Percentiles rank a stretch among this genome's conserved stretches.
These are phyloP conservation scores for Loxodes magnus DNA, from an alignment of 73 alveolate genomes.

Conservation along the genomic window DNA sequence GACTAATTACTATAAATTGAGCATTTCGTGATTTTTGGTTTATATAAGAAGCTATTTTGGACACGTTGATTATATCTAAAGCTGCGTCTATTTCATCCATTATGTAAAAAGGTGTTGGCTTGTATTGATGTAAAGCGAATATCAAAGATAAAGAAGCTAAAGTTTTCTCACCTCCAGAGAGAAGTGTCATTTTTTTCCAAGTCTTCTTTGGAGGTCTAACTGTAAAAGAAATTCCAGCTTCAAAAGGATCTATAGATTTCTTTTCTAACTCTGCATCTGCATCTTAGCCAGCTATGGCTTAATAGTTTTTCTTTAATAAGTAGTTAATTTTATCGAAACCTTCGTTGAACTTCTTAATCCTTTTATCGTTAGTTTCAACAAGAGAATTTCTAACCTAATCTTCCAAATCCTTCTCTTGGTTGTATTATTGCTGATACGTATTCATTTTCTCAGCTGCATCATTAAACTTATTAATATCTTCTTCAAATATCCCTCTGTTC, in stretches of 20 bases:
- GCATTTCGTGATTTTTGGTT: conserved; percentile 76
- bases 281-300: conserved; percentile 48
- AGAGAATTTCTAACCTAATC: conserved; percentile 32
- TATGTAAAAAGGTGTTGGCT: conserved; percentile 78
- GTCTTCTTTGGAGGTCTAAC: conserved; percentile 71
- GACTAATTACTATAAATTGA: conserved; percentile 80
- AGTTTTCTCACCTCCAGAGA: conserved; percentile 89
- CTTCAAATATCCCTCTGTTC: too few relatives aligned
- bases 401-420: conserved; percentile 31
- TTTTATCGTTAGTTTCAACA: conserved; percentile 42
- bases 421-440: conserved; percentile 42
- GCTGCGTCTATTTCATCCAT: conserved; percentile 96
- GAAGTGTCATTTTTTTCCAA: conserved; percentile 65
- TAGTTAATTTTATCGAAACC: conserved; percentile 58
- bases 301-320: conserved; percentile 63
- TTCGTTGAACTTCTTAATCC: conserved; percentile 67
- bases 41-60: conserved; percentile 52
- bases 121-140: conserved; percentile 88
- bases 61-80: conserved; percentile 80
- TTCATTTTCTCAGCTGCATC: conserved; percentile 30
- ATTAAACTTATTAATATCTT: conserved; percentile 41
- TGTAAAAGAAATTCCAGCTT: conserved; percentile 63
- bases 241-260: conserved; percentile 67
- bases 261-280: conserved; percentile 84
- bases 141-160: conserved; percentile 68